phyloP scores from a whole-genome alignment of 805 yeast species.

The Starmerella stigmatis region DNA sequence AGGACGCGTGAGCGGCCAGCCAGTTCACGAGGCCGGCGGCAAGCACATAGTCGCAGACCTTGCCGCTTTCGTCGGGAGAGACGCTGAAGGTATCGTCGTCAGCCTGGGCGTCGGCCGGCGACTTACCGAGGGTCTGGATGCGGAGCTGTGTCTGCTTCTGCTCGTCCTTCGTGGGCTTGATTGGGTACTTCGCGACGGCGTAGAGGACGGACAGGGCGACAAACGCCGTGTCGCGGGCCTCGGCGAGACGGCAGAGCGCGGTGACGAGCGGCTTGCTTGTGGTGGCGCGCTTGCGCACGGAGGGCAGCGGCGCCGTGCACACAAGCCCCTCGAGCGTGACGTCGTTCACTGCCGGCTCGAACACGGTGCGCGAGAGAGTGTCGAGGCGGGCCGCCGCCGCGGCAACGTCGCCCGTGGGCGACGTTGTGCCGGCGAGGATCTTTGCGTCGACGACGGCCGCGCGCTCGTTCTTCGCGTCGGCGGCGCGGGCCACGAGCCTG shows the following conservation, averaged over 20 bases:
- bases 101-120: conserved; percentile 8
- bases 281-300: conserved; percentile 26
- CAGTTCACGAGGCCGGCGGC: conserved; percentile 23
- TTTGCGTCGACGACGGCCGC: conserved; percentile 32
- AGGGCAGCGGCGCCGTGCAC: conserved; percentile 28
- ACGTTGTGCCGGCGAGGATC: conserved; percentile 25
- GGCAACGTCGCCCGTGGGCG: conserved; percentile 18
- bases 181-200: conserved; percentile 30
- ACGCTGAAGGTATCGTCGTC: no score
- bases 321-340: conserved; percentile 33
- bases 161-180: conserved; percentile 26
- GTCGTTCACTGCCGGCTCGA: conserved; percentile 11
- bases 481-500: conserved; percentile 20
- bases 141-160: conserved; percentile 9
- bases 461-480: conserved; percentile 23
- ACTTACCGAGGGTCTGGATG: conserved; percentile 13
- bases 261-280: conserved; percentile 11
- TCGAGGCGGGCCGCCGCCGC: conserved; percentile 23
- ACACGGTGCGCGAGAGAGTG: conserved; percentile 26
- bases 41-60: conserved; percentile 12
- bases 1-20: conserved; percentile 21
- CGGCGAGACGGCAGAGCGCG: conserved; percentile 21
- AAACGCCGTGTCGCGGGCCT: conserved; percentile 23
- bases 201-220: conserved; percentile 29
- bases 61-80: conserved; percentile 10